These are phyloP conservation scores for Pseudocercospora cruenta DNA, from an alignment of 2,329 filamentous ascomycete genomes.

Conservation along the genomic window DNA sequence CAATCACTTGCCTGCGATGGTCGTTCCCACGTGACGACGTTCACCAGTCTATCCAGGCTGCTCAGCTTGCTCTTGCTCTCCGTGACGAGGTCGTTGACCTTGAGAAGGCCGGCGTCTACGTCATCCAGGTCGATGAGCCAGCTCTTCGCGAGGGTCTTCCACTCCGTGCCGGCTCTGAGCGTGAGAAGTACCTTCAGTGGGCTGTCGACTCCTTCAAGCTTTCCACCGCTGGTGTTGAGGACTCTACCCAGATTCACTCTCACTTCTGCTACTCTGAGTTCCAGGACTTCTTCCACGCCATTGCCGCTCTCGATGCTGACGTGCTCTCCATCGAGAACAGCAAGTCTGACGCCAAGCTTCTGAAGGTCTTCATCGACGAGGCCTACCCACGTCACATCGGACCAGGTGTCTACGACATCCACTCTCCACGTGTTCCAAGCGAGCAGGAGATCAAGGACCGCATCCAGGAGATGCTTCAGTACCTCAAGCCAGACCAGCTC, in stretches of 20 bases:
- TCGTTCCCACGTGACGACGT: conserved; percentile 99
- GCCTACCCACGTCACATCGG: conserved; percentile 98
- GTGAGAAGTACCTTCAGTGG: conserved; percentile 95
- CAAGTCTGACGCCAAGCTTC: conserved; percentile 99
- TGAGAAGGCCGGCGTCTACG: conserved; percentile 91
- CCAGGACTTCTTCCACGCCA: conserved; percentile 99
- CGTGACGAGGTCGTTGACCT: conserved; percentile 98
- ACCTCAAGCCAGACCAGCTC: conserved; percentile 97
- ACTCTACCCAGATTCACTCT: conserved; percentile 98
- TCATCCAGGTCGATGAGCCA: conserved; percentile 99
- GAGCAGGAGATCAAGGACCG: conserved; percentile 99
- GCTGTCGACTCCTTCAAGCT: conserved; percentile 98
- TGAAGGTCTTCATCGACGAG: conserved; percentile 97
- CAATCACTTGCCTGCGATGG: conserved; percentile 98
- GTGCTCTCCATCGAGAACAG: conserved; percentile 99
- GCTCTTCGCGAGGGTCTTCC: conserved; percentile 99
- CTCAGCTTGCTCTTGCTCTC: conserved; percentile 97
- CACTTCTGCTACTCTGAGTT: conserved; percentile 99
- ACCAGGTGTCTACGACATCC: conserved; percentile 97
- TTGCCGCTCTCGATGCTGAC: conserved; percentile 95
- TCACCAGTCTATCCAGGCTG: conserved; percentile 97
- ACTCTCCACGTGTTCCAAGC: conserved; percentile 94
- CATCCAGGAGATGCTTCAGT: conserved; percentile 94
- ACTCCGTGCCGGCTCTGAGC: conserved; percentile 89
- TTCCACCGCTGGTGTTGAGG: conserved; percentile 86